Evolutionary conservation across 805 yeast species (phyloP).

Genomic region (Isabelozyma gotoi): DNA sequence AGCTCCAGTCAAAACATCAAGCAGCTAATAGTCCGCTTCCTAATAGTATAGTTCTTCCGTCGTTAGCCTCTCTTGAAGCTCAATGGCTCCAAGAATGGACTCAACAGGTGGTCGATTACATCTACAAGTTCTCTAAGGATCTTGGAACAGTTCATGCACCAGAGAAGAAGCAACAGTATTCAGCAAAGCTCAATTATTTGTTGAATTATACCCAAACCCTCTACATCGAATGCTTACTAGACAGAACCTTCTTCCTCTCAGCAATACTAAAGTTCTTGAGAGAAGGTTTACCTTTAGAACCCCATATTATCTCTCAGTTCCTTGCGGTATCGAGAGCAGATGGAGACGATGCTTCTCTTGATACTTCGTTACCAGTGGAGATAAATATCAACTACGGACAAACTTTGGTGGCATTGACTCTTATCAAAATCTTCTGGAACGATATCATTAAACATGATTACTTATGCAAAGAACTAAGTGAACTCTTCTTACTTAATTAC

Average conservation of each 20-base stretch:
- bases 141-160: constrained; percentile 19
- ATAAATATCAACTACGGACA: constrained; percentile 34
- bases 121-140: constrained; percentile 51
- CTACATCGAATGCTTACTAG: constrained; percentile 67
- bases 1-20: constrained; percentile 21
- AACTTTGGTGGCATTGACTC: constrained; percentile 37
- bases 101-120: constrained; percentile 65
- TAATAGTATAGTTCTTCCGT: constrained; percentile 1
- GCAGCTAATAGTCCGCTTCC: constrained; percentile 5
- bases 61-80: constrained; percentile 34
- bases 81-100: constrained; percentile 91
- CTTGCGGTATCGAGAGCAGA: constrained; percentile 15
- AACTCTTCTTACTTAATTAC: constrained; percentile 52
- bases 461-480: constrained; percentile 64
- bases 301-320: constrained; percentile 22
- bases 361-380: constrained; percentile 9
- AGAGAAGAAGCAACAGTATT: constrained; percentile 43
- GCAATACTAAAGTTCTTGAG: constrained; percentile 60
- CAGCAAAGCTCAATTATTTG: constrained; percentile 56
- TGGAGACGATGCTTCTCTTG: constrained; percentile 19
- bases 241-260: constrained; percentile 56
- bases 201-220: constrained; percentile 61
- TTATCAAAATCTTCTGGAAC: constrained; percentile 70
- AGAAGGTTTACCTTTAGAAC: constrained; percentile 31
- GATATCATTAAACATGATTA: constrained; percentile 57